These are phyloP conservation scores for Sideroxylon spinosum DNA, from an alignment of 179 eudicot species.

Conservation along the genomic window DNA sequence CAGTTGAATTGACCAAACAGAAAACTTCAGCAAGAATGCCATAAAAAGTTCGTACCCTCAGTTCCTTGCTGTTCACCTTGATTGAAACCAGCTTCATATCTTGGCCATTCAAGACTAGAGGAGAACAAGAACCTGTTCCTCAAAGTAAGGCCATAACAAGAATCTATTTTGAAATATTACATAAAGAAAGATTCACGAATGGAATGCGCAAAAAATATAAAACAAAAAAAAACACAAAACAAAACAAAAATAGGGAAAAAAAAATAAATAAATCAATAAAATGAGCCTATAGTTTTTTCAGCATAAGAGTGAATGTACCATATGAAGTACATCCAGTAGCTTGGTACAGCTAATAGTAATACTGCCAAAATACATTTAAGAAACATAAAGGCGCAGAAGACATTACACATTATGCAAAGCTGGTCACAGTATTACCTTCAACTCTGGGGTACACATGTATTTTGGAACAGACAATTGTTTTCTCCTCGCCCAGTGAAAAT, in stretches of 20 bases:
- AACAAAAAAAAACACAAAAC: too few species aligned
- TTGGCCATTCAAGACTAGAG: conserved; percentile 76
- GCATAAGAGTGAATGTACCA: not conserved
- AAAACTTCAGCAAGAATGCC: not conserved
- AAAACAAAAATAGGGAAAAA: too few species aligned
- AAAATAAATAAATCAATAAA: not conserved
- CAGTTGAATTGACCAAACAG: not conserved
- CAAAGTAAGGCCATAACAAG: not conserved
- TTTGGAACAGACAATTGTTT: conserved; percentile 74
- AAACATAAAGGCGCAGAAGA: not conserved
- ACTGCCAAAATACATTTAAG: not conserved
- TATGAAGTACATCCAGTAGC: not conserved
- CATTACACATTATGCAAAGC: not conserved
- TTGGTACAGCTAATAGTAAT: not conserved
- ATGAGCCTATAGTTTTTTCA: not conserved
- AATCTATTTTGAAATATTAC: not conserved
- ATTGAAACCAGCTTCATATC: conserved; percentile 73
- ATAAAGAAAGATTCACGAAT: not conserved
- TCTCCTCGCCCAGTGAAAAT: conserved; percentile 79
- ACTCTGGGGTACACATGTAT: conserved; percentile 57
- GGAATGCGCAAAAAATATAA: not conserved
- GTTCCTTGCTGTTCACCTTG: conserved; percentile 54
- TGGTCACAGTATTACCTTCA: conserved; percentile 47
- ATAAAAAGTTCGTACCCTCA: conserved; percentile 45
- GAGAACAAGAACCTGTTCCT: conserved; percentile 50